phyloP scores from a whole-genome alignment of 352 stramenopile species.

The Phytophthora sansomeana region DNA sequence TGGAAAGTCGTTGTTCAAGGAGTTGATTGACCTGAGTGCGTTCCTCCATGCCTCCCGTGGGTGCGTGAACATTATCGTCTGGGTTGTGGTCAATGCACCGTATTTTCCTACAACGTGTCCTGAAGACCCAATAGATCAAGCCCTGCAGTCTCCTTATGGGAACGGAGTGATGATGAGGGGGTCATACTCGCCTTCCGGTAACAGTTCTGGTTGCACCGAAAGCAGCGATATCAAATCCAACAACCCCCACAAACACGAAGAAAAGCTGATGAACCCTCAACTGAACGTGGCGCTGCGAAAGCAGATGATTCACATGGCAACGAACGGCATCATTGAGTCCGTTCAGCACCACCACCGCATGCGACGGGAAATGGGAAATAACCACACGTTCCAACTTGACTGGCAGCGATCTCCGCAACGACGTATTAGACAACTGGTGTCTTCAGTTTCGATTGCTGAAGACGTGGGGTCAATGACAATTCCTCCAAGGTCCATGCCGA shows the following conservation, averaged over 20 bases:
- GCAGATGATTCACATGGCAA: conserved; percentile 92
- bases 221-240: conserved; percentile 14
- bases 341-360: conserved; percentile 83
- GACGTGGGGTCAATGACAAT: conserved; percentile 39
- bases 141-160: conserved; percentile 18
- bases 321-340: conserved; percentile 88
- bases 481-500: conserved; percentile 40
- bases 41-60: conserved; percentile 84
- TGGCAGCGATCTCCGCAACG: conserved; percentile 77
- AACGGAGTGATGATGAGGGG: conserved; percentile 12
- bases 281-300: conserved; percentile 85
- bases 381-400: conserved; percentile 85
- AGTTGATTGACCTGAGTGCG: conserved; percentile 77
- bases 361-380: conserved; percentile 69
- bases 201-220: conserved; percentile 27
- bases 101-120: conserved; percentile 53
- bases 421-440: conserved; percentile 53
- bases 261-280: conserved; percentile 79
- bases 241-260: conserved; percentile 40
- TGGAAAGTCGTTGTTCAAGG: conserved; percentile 51
- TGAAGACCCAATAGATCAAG: conserved; percentile 26
- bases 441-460: conserved; percentile 50
- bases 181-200: conserved; percentile 30
- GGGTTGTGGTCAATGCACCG: conserved; percentile 80
- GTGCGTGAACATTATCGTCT: conserved; percentile 88